Conservation (phyloP, 371 early-diverging fungal species). For the Mucor mucedo region DNA sequence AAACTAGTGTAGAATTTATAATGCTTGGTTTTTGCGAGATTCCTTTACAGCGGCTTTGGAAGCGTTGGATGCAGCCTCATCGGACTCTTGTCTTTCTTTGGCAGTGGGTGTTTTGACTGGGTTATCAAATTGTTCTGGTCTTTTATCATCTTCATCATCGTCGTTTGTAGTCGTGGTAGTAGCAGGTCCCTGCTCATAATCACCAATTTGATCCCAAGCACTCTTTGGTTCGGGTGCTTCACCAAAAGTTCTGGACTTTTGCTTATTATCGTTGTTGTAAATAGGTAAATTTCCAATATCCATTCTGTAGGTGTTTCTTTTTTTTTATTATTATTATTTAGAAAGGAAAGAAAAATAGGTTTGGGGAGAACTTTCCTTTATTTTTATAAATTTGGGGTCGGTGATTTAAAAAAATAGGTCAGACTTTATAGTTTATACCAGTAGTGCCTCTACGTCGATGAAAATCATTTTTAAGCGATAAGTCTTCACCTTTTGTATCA, state of each 20-base stretch:
- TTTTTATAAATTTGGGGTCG: background rate
- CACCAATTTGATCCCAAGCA: slow-evolving; percentile 29
- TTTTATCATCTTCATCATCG: slow-evolving; percentile 12
- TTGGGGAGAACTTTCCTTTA: slow-evolving; percentile 1
- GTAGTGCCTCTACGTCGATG: slow-evolving; percentile 3
- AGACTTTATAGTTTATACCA: slow-evolving; percentile 19
- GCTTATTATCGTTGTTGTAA: slow-evolving; percentile 1
- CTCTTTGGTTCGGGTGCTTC: background rate
- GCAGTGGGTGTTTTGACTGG: background rate
- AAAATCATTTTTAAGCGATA: background rate
- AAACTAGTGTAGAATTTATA: background rate
- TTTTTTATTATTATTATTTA: too few species aligned
- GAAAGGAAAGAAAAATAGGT: slow-evolving; percentile 7
- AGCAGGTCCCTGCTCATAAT: slow-evolving; percentile 17
- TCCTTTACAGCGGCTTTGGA: slow-evolving; percentile 21
- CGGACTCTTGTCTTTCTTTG: slow-evolving; percentile 9
- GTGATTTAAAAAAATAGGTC: background rate
- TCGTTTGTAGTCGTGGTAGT: background rate
- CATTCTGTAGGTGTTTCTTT: background rate
- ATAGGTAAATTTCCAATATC: slow-evolving; percentile 28
- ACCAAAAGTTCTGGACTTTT: slow-evolving; percentile 6
- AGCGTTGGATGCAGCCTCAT: slow-evolving; percentile 20
- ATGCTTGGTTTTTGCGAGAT: slow-evolving; percentile 3
- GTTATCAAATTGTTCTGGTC: slow-evolving; percentile 2
- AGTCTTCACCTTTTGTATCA: slow-evolving; percentile 17